phyloP scores from a whole-genome alignment of 2,329 filamentous ascomycete species.

The Fusarium stilboides region DNA sequence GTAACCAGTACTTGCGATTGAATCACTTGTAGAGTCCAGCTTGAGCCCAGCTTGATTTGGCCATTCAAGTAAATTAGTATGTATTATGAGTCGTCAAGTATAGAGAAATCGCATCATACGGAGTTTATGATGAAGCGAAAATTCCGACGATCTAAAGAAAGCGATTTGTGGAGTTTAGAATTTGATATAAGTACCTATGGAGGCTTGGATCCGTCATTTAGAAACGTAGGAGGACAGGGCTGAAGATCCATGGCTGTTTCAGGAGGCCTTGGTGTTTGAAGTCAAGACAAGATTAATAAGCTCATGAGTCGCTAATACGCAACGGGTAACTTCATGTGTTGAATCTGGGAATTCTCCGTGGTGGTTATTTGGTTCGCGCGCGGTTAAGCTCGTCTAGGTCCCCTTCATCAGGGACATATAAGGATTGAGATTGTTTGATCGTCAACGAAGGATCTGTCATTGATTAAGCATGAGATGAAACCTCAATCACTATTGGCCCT shows the following conservation, averaged over 20 bases:
- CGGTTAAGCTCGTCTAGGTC: not conserved
- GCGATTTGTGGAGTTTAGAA: no score
- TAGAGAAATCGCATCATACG: not conserved
- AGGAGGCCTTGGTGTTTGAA: not conserved
- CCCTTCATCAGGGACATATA: not conserved
- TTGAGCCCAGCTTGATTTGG: not conserved
- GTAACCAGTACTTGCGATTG: constrained; percentile 10
- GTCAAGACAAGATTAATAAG: not conserved
- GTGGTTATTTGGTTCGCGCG: not conserved
- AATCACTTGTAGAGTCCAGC: constrained; percentile 10
- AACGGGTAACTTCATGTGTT: no score
- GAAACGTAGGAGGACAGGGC: constrained; percentile 21
- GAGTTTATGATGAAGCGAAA: not conserved
- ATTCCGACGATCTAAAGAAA: no score
- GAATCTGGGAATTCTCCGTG: not conserved
- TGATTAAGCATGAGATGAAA: not conserved
- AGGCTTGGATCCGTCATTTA: not conserved
- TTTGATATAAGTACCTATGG: no score
- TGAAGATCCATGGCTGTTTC: constrained; percentile 32
- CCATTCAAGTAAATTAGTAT: not conserved
- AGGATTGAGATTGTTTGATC: constrained; percentile 1
- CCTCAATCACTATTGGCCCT: constrained; percentile 8
- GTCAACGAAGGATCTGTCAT: not conserved
- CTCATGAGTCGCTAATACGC: not conserved
- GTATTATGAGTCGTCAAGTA: not conserved